Percentiles rank a stretch among this genome's conserved stretches.
These are phyloP conservation scores for Exophiala calicioides DNA, from an alignment of 2,329 filamentous ascomycete genomes.

Conservation along the genomic window DNA sequence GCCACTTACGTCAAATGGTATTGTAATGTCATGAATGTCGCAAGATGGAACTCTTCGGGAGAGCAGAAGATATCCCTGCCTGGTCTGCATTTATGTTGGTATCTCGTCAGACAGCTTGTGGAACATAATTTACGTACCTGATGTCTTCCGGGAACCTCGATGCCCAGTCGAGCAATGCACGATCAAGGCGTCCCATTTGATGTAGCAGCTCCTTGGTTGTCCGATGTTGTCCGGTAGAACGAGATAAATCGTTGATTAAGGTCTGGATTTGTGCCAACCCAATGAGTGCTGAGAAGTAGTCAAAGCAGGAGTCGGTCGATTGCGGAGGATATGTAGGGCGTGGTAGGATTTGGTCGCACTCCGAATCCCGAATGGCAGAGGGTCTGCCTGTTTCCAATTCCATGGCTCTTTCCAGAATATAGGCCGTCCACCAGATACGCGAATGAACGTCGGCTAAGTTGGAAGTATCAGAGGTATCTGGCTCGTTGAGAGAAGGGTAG, in stretches of 20 bases:
- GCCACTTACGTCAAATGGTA: constrained; percentile 12
- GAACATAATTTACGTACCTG: constrained; percentile 4
- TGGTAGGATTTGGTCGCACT: constrained; percentile 14
- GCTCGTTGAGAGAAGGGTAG: too few relatives aligned
- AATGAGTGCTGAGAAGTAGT: constrained; percentile 8
- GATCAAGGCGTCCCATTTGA: constrained; percentile 9
- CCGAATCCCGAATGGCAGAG: constrained; percentile 6
- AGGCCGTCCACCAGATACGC: constrained; percentile 16
- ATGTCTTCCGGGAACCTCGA: constrained; percentile 7
- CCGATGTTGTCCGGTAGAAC: neutral
- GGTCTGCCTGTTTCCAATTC: constrained; percentile 13
- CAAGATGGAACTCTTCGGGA: constrained; percentile 10
- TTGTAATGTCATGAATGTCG: constrained; percentile 12
- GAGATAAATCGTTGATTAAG: constrained; percentile 6
- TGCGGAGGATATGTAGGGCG: neutral
- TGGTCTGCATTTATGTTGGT: neutral
- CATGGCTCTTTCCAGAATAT: constrained; percentile 12
- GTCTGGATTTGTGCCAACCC: constrained; percentile 10
- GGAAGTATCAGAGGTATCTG: too few relatives aligned
- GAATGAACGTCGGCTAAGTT: too few relatives aligned
- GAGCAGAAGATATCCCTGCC: constrained; percentile 9
- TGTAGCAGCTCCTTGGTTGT: constrained; percentile 3
- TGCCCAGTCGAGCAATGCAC: neutral
- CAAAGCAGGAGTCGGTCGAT: neutral
- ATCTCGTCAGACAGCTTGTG: neutral